Percentiles rank a stretch among this genome's conserved stretches.
These are phyloP conservation scores for Infundibulicybe gibba DNA, from an alignment of 768 basidiomycete species.

Conservation along the genomic window DNA sequence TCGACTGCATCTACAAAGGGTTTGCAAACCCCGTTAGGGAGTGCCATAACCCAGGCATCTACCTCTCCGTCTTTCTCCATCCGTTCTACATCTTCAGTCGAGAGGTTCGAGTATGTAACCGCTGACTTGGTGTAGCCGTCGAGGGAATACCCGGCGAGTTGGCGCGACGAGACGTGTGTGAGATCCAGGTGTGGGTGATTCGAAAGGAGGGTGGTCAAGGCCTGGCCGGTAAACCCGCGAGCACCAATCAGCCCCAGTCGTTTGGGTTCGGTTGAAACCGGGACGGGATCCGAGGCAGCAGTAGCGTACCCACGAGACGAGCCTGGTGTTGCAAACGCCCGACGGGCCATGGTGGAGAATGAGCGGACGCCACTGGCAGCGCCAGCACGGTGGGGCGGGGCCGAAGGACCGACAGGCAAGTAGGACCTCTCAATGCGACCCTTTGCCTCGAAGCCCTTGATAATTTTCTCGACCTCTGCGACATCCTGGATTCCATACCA, in stretches of 20 bases:
- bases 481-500: conserved; percentile 97
- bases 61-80: conserved; percentile 91
- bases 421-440: conserved; percentile 85
- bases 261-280: conserved; percentile 62
- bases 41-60: conserved; percentile 98
- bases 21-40: conserved; percentile 96
- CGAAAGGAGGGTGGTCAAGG: conserved; percentile 83
- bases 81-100: conserved; percentile 69
- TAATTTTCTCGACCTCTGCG: conserved; percentile 83
- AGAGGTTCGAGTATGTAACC: conserved; percentile 80
- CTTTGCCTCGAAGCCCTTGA: conserved; percentile 71
- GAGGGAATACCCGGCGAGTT: conserved; percentile 80
- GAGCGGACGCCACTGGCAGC: conserved; percentile 41
- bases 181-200: conserved; percentile 83
- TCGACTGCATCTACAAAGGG: conserved; percentile 97
- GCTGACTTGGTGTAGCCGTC: conserved; percentile 76
- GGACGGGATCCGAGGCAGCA: conserved; percentile 34
- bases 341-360: conserved; percentile 57
- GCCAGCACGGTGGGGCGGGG: conserved; percentile 48
- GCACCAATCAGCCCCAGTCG: conserved; percentile 94
- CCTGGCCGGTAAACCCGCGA: conserved; percentile 93
- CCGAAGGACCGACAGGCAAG: conserved; percentile 81
- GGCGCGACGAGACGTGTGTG: conserved; percentile 95
- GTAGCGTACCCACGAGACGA: conserved; percentile 81
- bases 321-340: conserved; percentile 30